Percentiles rank a stretch among this genome's conserved stretches.
These are phyloP conservation scores for Emericellopsis terricola DNA, from an alignment of 495 filamentous ascomycete genomes.

Conservation along the genomic window DNA sequence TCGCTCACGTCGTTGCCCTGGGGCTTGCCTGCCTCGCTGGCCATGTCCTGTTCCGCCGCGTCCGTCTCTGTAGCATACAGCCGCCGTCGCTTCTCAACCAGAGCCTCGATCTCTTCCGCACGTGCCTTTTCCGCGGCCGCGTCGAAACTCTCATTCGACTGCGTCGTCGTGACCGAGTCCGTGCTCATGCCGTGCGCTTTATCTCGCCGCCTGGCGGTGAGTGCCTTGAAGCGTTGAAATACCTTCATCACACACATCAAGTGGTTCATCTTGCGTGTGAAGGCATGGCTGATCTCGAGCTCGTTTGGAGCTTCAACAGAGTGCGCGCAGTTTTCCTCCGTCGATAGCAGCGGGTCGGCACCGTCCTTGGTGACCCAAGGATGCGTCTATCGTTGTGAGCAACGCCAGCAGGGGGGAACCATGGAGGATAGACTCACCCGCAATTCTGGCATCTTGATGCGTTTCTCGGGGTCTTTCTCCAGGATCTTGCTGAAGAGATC, in stretches of 20 bases:
- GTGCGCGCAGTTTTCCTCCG: slow-evolving; percentile 73
- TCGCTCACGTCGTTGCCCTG: slow-evolving; percentile 48
- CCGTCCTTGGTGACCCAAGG: slow-evolving; percentile 84
- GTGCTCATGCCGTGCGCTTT: slow-evolving; percentile 3
- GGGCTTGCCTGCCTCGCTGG: slow-evolving; percentile 20
- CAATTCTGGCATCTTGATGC: slow-evolving; percentile 67
- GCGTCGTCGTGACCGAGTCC: not conserved
- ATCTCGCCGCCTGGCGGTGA: slow-evolving; percentile 21
- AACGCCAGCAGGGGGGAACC: no score
- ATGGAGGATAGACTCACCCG: no score
- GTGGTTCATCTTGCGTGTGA: slow-evolving; percentile 71
- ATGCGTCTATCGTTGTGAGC: slow-evolving; percentile 70
- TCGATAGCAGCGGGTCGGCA: slow-evolving; percentile 59
- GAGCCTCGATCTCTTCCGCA: slow-evolving; percentile 17
- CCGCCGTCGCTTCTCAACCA: slow-evolving; percentile 19
- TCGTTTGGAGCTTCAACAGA: slow-evolving; percentile 66
- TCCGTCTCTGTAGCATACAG: slow-evolving; percentile 5
- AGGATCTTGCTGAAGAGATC: slow-evolving; percentile 51
- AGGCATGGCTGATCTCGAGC: slow-evolving; percentile 76
- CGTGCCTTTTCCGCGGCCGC: slow-evolving; percentile 11
- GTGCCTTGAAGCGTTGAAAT: slow-evolving; percentile 63
- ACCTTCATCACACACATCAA: slow-evolving; percentile 83
- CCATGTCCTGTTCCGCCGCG: slow-evolving; percentile 7
- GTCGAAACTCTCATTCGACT: slow-evolving; percentile 3
- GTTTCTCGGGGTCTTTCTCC: slow-evolving; percentile 57